phyloP scores from a whole-genome alignment of 495 filamentous ascomycete genomes.

The Penicillium lividum region DNA sequence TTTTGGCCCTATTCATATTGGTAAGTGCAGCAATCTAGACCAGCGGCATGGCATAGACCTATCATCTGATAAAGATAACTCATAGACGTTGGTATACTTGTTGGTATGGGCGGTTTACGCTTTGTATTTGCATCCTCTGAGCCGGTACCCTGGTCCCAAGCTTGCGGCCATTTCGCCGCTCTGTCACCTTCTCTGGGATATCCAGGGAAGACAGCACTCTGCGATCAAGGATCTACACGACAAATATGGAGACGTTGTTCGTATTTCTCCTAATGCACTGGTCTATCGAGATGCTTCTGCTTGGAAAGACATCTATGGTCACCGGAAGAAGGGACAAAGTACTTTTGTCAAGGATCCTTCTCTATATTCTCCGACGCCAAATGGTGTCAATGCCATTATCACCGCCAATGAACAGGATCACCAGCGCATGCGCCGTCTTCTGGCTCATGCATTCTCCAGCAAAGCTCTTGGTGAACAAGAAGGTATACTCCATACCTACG shows the following conservation, averaged over 20 bases:
- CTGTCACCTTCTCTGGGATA: slow-evolving; percentile 20
- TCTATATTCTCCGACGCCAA: slow-evolving; percentile 28
- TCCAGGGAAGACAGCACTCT: slow-evolving; percentile 25
- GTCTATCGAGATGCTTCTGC: slow-evolving; percentile 50
- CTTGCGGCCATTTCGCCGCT: slow-evolving; percentile 22
- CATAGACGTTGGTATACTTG: slow-evolving; percentile 11
- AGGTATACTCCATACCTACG: slow-evolving; percentile 40
- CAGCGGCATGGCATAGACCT: not conserved
- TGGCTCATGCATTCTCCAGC: slow-evolving; percentile 54
- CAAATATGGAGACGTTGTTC: slow-evolving; percentile 55
- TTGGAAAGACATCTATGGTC: slow-evolving; percentile 61
- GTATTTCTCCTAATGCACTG: slow-evolving; percentile 55
- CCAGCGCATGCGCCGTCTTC: slow-evolving; percentile 42
- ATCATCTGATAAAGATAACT: not conserved
- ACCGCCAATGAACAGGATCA: slow-evolving; percentile 47
- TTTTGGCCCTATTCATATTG: not conserved
- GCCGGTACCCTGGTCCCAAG: slow-evolving; percentile 22
- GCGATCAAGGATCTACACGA: slow-evolving; percentile 45
- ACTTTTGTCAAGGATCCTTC: slow-evolving; percentile 38
- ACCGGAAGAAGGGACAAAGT: slow-evolving; percentile 36
- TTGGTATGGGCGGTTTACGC: slow-evolving; percentile 11
- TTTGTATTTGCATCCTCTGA: slow-evolving; percentile 20
- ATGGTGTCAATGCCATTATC: slow-evolving; percentile 30
- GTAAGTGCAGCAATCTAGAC: not conserved
- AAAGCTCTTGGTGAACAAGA: slow-evolving; percentile 52